A percentile compares a stretch with the other conserved stretches of the same genome.
Evolutionary conservation across 2,329 filamentous ascomycete genomes (phyloP).

Genomic region (Emmonsiellopsis sp.): DNA sequence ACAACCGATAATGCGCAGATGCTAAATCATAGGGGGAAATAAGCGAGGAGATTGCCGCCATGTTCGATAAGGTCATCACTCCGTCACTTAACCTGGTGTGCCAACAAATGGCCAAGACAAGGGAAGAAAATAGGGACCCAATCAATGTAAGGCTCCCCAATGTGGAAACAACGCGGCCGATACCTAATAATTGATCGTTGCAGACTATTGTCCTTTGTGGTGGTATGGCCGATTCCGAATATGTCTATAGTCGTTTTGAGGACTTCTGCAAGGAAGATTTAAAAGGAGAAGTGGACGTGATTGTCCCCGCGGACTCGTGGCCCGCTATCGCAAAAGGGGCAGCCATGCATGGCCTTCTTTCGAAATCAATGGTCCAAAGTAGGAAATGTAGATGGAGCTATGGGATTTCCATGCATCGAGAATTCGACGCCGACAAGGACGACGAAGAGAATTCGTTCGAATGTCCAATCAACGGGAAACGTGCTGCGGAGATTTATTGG

Average conservation of each 20-base stretch:
- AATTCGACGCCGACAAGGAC: slow-evolving; percentile 8
- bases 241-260: slow-evolving; percentile 9
- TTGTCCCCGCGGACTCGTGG: slow-evolving; percentile 9
- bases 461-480: slow-evolving; percentile 4
- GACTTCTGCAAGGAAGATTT: slow-evolving; percentile 7
- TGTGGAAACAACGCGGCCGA: neutral
- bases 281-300: slow-evolving; percentile 1
- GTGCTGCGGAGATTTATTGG: slow-evolving; percentile 5
- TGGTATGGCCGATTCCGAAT: slow-evolving; percentile 5
- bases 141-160: slow-evolving; percentile 3
- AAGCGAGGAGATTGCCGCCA: slow-evolving; percentile 6
- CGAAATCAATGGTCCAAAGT: no score
- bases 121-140: neutral
- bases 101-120: slow-evolving; percentile 1
- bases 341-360: slow-evolving; percentile 8
- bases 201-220: slow-evolving; percentile 8
- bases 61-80: slow-evolving; percentile 7
- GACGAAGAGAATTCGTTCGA: slow-evolving; percentile 6
- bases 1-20: neutral
- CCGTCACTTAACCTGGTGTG: slow-evolving; percentile 1
- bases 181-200: neutral
- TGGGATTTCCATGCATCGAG: slow-evolving; percentile 6
- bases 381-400: slow-evolving; percentile 9
- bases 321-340: slow-evolving; percentile 12
- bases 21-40: neutral